Evolutionary conservation across 768 basidiomycete species (phyloP), one percentile per base, ranked within the genome.

Genomic region (Serpula lacrymans): DNA sequence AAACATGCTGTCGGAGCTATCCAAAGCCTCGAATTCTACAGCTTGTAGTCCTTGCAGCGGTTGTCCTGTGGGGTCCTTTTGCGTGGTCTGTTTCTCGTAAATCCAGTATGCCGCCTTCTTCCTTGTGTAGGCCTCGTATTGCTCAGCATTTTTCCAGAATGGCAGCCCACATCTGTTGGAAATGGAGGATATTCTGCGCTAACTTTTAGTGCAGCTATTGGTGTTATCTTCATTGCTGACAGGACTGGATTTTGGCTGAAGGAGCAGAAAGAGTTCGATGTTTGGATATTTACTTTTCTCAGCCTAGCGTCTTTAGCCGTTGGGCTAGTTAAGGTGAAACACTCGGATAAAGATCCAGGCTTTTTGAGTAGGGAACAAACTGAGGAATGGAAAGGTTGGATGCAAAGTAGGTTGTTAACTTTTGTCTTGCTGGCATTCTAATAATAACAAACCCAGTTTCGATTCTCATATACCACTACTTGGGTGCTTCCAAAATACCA

Each of bases 321-420:
- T 14, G 92, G 91, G 4, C 51, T 90, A 33, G 62, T 59, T 8
- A 88, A 82, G 1, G 62, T 88, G 48, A 82, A 79, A 55, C 75
- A 75, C 14, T 74, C 73, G 13, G 88, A 89, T 49, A 89, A 84
- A 53, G 90, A 96, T 54, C 63, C 86, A 37, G 92, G 92, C 0
- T 89, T 93, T 63, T 67, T 96, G 51, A 94, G 91, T 54, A 75
- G 92, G 42, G 88, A 93, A 36, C 90, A 95, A 60, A 95, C 91
- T 1, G 90, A 96, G 50, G 92, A 96, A 63, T 96, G 92, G 92
- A 95, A 95, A 62, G 92, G 92, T 3, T 96, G 92, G 92, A 96
- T 96, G 92, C 92, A 96, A 70, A 72, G 90, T 90, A 54, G 41
- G 84, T 61, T 5, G 14, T 20, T 37, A 31, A 25, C 30, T 22